A percentile compares a stretch with the other conserved stretches of the same genome.
These are phyloP conservation scores for Gynochthodes officinalis DNA, from an alignment of 257 asterid genomes.

Conservation along the genomic window DNA sequence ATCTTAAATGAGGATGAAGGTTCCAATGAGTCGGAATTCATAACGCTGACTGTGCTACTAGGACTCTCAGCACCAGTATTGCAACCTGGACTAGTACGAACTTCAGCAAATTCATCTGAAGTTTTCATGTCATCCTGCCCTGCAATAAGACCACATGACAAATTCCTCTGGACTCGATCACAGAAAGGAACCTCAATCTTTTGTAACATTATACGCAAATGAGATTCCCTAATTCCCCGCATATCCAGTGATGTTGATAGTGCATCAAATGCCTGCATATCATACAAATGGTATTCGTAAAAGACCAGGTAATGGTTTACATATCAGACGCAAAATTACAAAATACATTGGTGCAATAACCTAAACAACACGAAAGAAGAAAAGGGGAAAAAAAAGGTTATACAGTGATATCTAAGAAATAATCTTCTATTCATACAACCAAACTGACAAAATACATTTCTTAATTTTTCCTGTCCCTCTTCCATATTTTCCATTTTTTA, in stretches of 20 bases:
- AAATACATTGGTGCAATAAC: neutral
- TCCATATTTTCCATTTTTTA: neutral
- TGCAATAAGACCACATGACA: slow-evolving; percentile 18
- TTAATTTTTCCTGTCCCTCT: neutral
- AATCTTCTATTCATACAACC: neutral
- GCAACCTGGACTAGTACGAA: slow-evolving; percentile 31
- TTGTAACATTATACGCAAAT: slow-evolving; percentile 86
- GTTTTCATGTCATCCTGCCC: slow-evolving; percentile 20
- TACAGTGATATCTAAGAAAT: neutral
- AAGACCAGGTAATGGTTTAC: neutral
- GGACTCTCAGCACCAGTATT: slow-evolving; percentile 51
- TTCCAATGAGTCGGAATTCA: slow-evolving; percentile 45
- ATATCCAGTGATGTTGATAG: slow-evolving; percentile 74
- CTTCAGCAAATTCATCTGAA: slow-evolving; percentile 41
- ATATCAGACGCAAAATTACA: neutral
- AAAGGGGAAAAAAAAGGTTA: neutral
- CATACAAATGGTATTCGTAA: slow-evolving; percentile 11
- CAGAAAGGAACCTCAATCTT: slow-evolving; percentile 77
- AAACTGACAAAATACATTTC: neutral
- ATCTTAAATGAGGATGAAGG: slow-evolving; percentile 67
- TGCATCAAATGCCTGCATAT: slow-evolving; percentile 78
- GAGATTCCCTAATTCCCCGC: slow-evolving; percentile 95
- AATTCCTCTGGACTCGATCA: slow-evolving; percentile 47
- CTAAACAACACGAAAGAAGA: no score
- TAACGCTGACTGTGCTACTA: slow-evolving; percentile 46